Conservation (phyloP, 73 alveolate species). For the Tetrahymena malaccensis region DNA sequence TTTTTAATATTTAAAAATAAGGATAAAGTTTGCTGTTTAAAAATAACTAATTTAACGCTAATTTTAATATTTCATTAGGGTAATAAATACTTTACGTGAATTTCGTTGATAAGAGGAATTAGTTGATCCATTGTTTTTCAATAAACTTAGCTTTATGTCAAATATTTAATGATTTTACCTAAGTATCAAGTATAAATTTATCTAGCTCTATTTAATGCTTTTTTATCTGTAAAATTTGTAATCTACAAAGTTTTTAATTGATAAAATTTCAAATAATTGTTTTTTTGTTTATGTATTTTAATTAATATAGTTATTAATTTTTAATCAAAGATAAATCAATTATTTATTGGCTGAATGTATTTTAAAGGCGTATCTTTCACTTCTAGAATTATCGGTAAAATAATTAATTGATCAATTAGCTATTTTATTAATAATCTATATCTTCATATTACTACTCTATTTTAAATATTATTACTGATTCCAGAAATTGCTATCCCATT, state of each 20-base stretch:
- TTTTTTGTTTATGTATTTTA: background rate
- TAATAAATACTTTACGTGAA: slow-evolving; percentile 20
- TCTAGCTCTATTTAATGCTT: background rate
- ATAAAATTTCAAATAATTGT: background rate
- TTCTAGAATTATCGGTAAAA: background rate
- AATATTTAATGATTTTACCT: background rate
- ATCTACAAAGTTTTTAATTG: background rate
- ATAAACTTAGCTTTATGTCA: background rate
- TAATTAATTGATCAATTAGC: too few species aligned
- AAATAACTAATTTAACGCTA: background rate
- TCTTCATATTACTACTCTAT: background rate
- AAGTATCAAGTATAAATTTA: background rate
- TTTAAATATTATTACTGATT: background rate
- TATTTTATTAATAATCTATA: background rate
- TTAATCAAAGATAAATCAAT: background rate
- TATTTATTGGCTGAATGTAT: background rate
- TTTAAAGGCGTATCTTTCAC: background rate
- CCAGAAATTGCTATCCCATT: background rate
- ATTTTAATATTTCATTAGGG: background rate
- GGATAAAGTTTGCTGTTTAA: too few species aligned
- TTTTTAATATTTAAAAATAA: too few species aligned
- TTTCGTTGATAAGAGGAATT: slow-evolving; percentile 41
- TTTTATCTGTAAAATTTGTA: background rate
- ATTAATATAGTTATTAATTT: background rate
- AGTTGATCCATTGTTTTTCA: slow-evolving; percentile 31